Percentiles rank a stretch among this genome's conserved stretches.
phyloP scores from a whole-genome alignment of 106 monocot species.

The Dendrobium catenatum region DNA sequence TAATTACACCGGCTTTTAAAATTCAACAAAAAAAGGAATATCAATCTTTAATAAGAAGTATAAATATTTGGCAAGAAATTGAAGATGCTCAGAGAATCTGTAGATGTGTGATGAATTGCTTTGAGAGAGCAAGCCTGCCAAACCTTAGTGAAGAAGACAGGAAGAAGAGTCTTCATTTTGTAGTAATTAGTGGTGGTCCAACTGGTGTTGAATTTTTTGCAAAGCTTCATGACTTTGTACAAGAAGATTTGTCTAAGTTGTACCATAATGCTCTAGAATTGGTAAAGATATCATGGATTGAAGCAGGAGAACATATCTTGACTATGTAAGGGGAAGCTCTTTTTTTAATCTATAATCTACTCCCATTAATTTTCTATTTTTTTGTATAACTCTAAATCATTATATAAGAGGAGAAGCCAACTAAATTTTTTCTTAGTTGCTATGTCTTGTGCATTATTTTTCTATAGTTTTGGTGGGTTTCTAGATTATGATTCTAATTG shows the following conservation, averaged over 20 bases:
- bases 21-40: not conserved
- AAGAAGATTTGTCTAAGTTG: constrained; percentile 61
- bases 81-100: constrained; percentile 84
- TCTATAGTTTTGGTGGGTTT: not conserved
- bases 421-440: not conserved
- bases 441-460: not conserved
- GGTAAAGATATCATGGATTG: constrained; percentile 74
- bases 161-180: constrained; percentile 64
- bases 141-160: constrained; percentile 65
- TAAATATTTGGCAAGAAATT: constrained; percentile 47
- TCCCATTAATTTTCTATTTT: not conserved
- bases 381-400: not conserved
- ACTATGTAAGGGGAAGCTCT: constrained; percentile 48
- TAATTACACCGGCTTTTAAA: not conserved
- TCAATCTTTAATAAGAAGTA: not conserved
- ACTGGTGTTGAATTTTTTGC: constrained; percentile 91
- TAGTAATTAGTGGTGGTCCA: constrained; percentile 84
- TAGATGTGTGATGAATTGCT: constrained; percentile 68
- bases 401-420: not conserved
- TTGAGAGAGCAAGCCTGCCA: constrained; percentile 73
- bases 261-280: constrained; percentile 54
- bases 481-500: not conserved
- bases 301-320: constrained; percentile 77
- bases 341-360: not conserved
- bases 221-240: constrained; percentile 75